Base-by-base conservation (phyloP, 805 yeast species). In the Metschnikowia kunwiensis region DNA sequence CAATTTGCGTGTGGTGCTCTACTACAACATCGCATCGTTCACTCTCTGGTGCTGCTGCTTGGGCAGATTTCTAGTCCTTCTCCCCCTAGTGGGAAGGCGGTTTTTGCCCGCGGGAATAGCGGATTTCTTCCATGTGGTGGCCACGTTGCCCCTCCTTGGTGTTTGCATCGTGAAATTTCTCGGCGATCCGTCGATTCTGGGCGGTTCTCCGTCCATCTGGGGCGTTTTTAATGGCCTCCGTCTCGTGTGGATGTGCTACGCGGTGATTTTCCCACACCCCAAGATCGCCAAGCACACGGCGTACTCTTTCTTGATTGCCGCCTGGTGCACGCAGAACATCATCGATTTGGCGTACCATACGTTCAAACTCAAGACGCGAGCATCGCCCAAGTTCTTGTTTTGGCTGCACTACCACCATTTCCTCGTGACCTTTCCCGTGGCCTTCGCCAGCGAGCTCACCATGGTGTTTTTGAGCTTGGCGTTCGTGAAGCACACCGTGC, bases 91-190 rank as follows among this genome's bases (percentile, higher is more conserved):
- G n/a, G 84, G 86, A 0, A 57, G 77, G 21, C 66, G 65, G 44
- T 82, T 79, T 46, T 55, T 82, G 14, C 83, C 87, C 1, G 86
- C 82, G 5, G 88, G 86, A 0, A 77, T 82, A 9, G 84, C 85
- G 29, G 83, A 76, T 46, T 82, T 79, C 58, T 74, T 78, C 47
- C 72, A 67, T 30, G 59, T 60, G 8, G 66, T 68, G 19, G 45
- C 72, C 2, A 39, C 62, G 13, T 40, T 60, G 7, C 72, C 72
- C 8, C 46, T 65, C 12, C 30, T 56, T 2, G 59, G 54, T 5
- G 46, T 55, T 21, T 32, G 56, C 19, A 11, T 43, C 13, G 50
- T 53, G 23, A 44, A 34, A 12, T 28, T 31, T 8, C 13, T 38
- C 5, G 36, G 27, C 1, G 18, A 35, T 5, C 8, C 15, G 21